Evolutionary conservation across 73 alveolate genomes (phyloP), one percentile per base, ranked within the genome.

Genomic region (Durusdinium trenchii): DNA sequence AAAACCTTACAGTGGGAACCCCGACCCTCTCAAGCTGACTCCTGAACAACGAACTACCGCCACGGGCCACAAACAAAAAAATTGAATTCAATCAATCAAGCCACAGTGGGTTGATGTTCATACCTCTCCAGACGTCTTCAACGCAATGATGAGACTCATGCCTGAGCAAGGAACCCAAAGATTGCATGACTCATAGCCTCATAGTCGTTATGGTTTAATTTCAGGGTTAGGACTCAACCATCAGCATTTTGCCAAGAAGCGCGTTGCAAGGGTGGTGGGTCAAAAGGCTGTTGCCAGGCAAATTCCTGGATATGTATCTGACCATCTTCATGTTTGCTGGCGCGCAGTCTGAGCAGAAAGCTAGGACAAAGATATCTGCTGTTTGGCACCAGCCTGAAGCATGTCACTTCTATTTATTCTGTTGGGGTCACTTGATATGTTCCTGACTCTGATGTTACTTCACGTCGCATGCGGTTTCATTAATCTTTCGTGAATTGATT

Each of bases 81-180:
- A 23, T 57, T 12, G 69, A 57, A 57, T n/a, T n/a, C n/a, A 57
- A 7, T 42, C 89, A 9, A 28, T 30, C 71, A 32, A 47, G 92
- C 48, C 6, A n/a, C 92, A 81, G 28, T 28, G 92, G 6, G 48
- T 47, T 81, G 46, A 81, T 52, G 48, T 69, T 52, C 45, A 81
- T 2, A 12, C 71, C 67, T 12, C 32, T 45, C 92, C 92, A 81
- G 32, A 81, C 23, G 32, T 51, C 46, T 36, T 81, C 92, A 4
- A 81, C 71, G 47, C 92, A 81, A 32, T 81, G 92, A 52, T 81
- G 54, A 10, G 92, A 6, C 48, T 81, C 92, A 47, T 81, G 92
- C 71, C 92, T 81, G 1, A 57, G 12, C 32, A 23, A 57, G 69
- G 32, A 57, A 57, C 12, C 32, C 23, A 16, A 57, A 12, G 32